Conservation (phyloP, 768 basidiomycete species). For the Psilocybe azurescens region DNA sequence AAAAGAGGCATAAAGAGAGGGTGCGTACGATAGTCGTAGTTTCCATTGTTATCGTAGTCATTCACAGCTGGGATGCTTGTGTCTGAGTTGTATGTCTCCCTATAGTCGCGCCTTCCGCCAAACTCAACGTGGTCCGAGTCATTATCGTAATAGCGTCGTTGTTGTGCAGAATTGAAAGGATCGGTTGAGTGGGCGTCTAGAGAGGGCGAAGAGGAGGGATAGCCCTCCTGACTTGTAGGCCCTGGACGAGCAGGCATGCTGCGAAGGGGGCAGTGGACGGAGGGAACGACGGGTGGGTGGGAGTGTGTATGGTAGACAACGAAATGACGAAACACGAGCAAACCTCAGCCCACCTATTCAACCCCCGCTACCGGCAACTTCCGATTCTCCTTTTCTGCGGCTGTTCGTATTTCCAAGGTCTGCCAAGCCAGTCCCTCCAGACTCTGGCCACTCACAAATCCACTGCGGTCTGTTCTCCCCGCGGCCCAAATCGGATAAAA, state of each 20-base stretch:
- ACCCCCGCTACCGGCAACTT: constrained; percentile 11
- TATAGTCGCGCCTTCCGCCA: constrained; percentile 50
- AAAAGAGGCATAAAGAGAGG: constrained; percentile 14
- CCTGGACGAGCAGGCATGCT: constrained; percentile 61
- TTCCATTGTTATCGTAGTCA: constrained; percentile 71
- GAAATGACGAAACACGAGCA: constrained; percentile 23
- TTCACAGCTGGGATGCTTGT: constrained; percentile 66
- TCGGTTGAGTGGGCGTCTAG: constrained; percentile 67
- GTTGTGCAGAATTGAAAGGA: constrained; percentile 58
- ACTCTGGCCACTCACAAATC: too few relatives aligned
- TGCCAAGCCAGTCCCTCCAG: background rate
- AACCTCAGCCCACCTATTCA: constrained; percentile 10
- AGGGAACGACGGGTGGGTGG: constrained; percentile 19
- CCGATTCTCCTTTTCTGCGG: constrained; percentile 6
- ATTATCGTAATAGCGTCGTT: constrained; percentile 71
- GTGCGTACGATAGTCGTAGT: constrained; percentile 66
- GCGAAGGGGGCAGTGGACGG: constrained; percentile 27
- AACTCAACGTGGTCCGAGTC: constrained; percentile 75
- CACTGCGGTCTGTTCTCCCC: background rate
- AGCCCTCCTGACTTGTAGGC: constrained; percentile 66
- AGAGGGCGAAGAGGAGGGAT: constrained; percentile 65
- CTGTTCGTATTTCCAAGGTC: background rate
- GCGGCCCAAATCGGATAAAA: too few relatives aligned
- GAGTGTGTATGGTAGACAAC: constrained; percentile 8
- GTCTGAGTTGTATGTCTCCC: constrained; percentile 73